phyloP scores from a whole-genome alignment of 164 flowering plant species.

The Magnolia kwangsiensis region DNA sequence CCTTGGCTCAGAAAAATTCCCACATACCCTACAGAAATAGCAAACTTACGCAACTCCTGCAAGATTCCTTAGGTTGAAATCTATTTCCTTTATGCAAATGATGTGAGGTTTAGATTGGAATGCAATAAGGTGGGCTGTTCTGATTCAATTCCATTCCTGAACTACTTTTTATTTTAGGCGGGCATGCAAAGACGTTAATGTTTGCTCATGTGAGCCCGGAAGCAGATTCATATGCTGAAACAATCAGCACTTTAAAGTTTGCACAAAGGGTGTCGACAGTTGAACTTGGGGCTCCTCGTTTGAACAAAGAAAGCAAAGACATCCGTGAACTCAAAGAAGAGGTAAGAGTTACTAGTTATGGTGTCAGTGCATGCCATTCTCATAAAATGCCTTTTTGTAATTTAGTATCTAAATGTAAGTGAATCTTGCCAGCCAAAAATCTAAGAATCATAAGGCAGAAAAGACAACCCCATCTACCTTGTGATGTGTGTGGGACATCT shows the following conservation, averaged over 20 bases:
- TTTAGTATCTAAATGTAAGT: no score
- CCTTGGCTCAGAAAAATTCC: constrained; percentile 78
- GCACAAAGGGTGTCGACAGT: constrained; percentile 83
- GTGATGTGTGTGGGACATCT: not conserved
- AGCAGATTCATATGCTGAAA: constrained; percentile 65
- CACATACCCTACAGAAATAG: constrained; percentile 88
- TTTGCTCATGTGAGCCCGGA: constrained; percentile 94
- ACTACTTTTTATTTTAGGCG: constrained; percentile 43
- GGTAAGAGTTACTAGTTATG: constrained; percentile 32
- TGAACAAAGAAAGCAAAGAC: constrained; percentile 69
- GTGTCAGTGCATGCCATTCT: not conserved
- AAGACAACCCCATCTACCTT: no score
- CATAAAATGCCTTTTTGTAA: not conserved
- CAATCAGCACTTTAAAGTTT: constrained; percentile 73
- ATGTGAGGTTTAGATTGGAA: not conserved
- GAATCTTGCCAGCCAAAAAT: no score
- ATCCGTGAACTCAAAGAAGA: constrained; percentile 73
- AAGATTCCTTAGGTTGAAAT: constrained; percentile 69
- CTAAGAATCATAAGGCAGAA: no score
- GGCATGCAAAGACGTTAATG: constrained; percentile 85
- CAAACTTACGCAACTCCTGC: constrained; percentile 88
- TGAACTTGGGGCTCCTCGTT: constrained; percentile 84
- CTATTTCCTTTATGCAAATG: not conserved
- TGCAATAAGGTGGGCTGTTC: not conserved
- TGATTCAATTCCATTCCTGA: constrained; percentile 13